Conservation (phyloP, 495 filamentous ascomycete species). For the Penicillium fimorum region DNA sequence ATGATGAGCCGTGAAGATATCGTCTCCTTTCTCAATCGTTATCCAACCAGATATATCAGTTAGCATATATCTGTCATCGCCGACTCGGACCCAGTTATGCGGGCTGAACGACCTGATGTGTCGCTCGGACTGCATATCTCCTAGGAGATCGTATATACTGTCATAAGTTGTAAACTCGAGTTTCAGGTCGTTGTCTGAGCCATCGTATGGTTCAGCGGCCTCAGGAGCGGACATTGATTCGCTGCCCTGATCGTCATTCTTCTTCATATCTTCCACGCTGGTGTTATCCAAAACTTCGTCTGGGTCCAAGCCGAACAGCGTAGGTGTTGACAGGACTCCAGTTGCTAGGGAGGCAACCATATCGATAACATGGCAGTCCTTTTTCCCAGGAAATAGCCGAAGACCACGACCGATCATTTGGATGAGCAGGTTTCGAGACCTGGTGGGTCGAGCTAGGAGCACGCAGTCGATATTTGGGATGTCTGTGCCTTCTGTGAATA, state of each 20-base stretch:
- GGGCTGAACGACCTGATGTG: slow-evolving; percentile 74
- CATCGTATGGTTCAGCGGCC: not conserved
- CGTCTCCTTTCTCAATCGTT: slow-evolving; percentile 53
- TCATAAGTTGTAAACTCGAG: slow-evolving; percentile 81
- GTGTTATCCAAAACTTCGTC: slow-evolving; percentile 68
- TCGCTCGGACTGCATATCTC: slow-evolving; percentile 72
- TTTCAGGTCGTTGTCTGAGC: slow-evolving; percentile 28
- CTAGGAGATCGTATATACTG: slow-evolving; percentile 80
- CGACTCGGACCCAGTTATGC: slow-evolving; percentile 77
- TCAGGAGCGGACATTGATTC: not conserved
- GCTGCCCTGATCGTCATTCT: slow-evolving; percentile 22
- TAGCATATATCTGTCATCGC: slow-evolving; percentile 63
- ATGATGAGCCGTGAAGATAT: slow-evolving; percentile 32
- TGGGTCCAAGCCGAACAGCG: slow-evolving; percentile 90
- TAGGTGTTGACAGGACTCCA: slow-evolving; percentile 86
- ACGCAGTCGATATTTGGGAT: slow-evolving; percentile 97
- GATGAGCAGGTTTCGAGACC: slow-evolving; percentile 83
- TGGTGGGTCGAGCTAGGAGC: slow-evolving; percentile 82
- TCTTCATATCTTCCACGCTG: slow-evolving; percentile 55
- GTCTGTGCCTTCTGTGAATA: slow-evolving; percentile 97
- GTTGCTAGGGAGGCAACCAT: slow-evolving; percentile 82
- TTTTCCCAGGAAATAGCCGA: slow-evolving; percentile 74
- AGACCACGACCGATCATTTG: slow-evolving; percentile 98
- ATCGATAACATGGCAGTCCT: slow-evolving; percentile 93
- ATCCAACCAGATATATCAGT: slow-evolving; percentile 50